Evolutionary conservation across 345 rosid species (phyloP).

Genomic region (Noccaea caerulescens): DNA sequence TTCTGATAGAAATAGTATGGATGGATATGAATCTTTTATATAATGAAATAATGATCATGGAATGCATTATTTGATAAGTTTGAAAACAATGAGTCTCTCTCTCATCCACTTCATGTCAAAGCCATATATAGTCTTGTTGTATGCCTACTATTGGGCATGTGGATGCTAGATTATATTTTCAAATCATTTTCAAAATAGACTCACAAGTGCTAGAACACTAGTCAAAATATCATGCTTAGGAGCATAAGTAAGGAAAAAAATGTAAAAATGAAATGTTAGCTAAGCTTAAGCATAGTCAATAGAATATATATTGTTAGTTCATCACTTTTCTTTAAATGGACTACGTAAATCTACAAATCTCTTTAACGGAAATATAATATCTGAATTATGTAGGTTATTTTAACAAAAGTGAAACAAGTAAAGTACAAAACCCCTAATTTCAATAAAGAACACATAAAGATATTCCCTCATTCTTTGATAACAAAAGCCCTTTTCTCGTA

Average conservation of each 20-base stretch:
- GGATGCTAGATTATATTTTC: conserved; percentile 2
- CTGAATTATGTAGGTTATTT: neutral
- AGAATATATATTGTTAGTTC: too few relatives aligned
- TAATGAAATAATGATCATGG: neutral
- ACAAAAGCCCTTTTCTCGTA: neutral
- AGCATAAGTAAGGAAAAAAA: neutral
- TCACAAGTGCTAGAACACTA: conserved; percentile 21
- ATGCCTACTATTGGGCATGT: neutral
- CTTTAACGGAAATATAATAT: neutral
- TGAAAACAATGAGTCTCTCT: neutral
- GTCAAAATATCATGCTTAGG: conserved; percentile 15
- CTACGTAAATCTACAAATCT: too few relatives aligned
- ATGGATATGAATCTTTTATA: neutral
- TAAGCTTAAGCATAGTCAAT: too few relatives aligned
- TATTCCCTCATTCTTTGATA: neutral
- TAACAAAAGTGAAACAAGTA: neutral
- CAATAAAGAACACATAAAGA: neutral
- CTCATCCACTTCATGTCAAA: conserved; percentile 9
- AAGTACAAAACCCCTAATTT: neutral
- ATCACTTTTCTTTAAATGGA: too few relatives aligned
- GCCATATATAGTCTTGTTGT: conserved; percentile 2
- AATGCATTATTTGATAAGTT: neutral
- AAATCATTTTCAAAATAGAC: conserved; percentile 26
- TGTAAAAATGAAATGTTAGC: too few relatives aligned
- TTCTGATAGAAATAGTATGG: neutral